Evolutionary conservation across 2,329 filamentous ascomycete genomes (phyloP), one percentile per base, ranked within the genome.

Genomic region (Simplicillium sp.): DNA sequence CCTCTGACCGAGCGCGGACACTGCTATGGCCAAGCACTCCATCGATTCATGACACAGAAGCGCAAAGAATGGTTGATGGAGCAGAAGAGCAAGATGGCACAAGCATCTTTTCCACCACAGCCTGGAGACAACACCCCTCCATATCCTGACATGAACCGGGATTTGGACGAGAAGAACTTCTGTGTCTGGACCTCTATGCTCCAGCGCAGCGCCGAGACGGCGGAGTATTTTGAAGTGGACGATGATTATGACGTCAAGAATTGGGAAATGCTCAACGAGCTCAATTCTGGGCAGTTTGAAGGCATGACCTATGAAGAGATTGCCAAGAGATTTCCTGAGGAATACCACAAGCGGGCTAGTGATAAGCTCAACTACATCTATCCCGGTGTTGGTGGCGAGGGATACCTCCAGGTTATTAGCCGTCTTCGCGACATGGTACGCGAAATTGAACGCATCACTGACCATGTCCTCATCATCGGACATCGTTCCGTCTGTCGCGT

Each of bases 161-260:
- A 82, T 37, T 67, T 80, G 25, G 77, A 84, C 25, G 75, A 85
- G 54, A 94, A 95, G 67, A 87, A 87, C 57, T 97, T 96, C 58
- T 98, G 92, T 60, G 87, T 98, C 13, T 98, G 92, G 92, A 96
- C 90, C 1, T 94, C 87, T 3, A 97, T 97, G 90, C 76, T 98
- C 47, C 83, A 85, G 57, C 84, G 92, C 48, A 88, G 86, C 45
- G 82, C 92, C 38, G 80, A 95, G 56, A 94, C 89, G 1, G 88
- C 84, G 0, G 80, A 92, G 48, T 84, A 84, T 59, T 98, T 97
- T 59, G 85, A 94, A 50, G 73, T 69, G 0, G 92, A 97, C 48
- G 90, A 97, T 16, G 87, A 95, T 40, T 95, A 90, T 58, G 92
- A 97, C 50, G 82, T 94, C 52, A 98, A 98, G 67, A 86, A 94